phyloP scores from a whole-genome alignment of 140 eudicot species.

The Bidens hawaiensis region DNA sequence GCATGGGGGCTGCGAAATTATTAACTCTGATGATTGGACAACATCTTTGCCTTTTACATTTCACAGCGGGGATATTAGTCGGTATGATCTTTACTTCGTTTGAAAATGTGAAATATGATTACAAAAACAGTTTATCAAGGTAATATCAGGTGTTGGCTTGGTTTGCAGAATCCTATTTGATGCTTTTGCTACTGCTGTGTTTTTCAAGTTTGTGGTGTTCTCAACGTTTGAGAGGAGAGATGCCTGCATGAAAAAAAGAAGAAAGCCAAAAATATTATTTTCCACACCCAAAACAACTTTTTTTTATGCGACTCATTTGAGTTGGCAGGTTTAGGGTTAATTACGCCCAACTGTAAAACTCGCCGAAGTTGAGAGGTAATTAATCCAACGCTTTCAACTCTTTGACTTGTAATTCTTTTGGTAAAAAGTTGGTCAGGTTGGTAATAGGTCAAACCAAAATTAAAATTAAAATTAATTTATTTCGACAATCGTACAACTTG shows the following conservation, averaged over 20 bases:
- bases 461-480: not conserved
- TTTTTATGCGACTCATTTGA: constrained; percentile 45
- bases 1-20: constrained; percentile 99
- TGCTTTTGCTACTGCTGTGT: constrained; percentile 99
- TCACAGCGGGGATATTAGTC: constrained; percentile 93
- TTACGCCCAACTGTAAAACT: constrained; percentile 47
- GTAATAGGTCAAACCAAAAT: not conserved
- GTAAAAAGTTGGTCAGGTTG: not conserved
- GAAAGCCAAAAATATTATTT: constrained; percentile 57
- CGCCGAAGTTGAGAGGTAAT: constrained; percentile 95
- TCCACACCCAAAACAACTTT: constrained; percentile 46
- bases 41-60: constrained; percentile 94
- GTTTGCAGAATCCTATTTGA: constrained; percentile 84
- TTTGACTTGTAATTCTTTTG: not conserved
- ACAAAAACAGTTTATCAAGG: too few relatives aligned
- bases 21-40: constrained; percentile 90
- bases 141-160: too few relatives aligned
- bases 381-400: not conserved
- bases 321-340: constrained; percentile 53
- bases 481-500: not conserved
- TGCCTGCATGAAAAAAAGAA: constrained; percentile 56
- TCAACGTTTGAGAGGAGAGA: constrained; percentile 95
- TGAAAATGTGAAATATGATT: too few relatives aligned
- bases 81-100: constrained; percentile 39
- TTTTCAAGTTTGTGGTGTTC: constrained; percentile 93